Base-by-base conservation (phyloP, 257 asterid genomes). In the Plantago elongata region DNA sequence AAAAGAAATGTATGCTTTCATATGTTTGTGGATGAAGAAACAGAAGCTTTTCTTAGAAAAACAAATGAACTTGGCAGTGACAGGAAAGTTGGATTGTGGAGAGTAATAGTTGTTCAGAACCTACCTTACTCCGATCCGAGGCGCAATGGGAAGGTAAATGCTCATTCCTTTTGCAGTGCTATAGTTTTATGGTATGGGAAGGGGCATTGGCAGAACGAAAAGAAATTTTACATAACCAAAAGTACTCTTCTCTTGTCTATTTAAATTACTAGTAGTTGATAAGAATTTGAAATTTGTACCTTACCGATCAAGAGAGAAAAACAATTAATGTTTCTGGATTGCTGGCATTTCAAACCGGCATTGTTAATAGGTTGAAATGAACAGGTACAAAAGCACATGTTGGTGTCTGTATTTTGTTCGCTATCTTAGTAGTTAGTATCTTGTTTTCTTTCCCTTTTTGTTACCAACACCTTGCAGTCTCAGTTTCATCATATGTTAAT, bases 61-160 rank as follows among this genome's bases (percentile, higher is more conserved):
- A 73, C 88, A 45, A 70, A 81, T 55, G 88, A 85, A 69, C 77
- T 88, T 62, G 85, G 85, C 54, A 67, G 73, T 71, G 79, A 77
- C 81, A 79, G 72, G 67, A 91, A 78, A 74, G 84, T 79, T 72
- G 96, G 96, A 45, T 52, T 86, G 58, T 91, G 98, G 98, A 83
- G 91, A 71, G 79, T 86, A 48, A 82, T 83, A 51, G 85, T 86
- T 43, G 95, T 88, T 62, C 90, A 37, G 64, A 82, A 91, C 68
- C 81, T 88, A 40, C 98, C 98, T 59, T 91, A 85, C 69, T 66
- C 80, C 16, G 98, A 88, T 70, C 91, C 98, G 30, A 79, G 98
- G 66, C 94, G 96, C 75, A 91, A 86, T 56, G 96, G 98, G 72
- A 91, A 91, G 95, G 98, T 91, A 75, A 81, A 51, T 57, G 29